Evolutionary conservation across 75 land plant genomes (phyloP), one percentile per base, ranked within the genome.

Genomic region (Picea sitchensis): DNA sequence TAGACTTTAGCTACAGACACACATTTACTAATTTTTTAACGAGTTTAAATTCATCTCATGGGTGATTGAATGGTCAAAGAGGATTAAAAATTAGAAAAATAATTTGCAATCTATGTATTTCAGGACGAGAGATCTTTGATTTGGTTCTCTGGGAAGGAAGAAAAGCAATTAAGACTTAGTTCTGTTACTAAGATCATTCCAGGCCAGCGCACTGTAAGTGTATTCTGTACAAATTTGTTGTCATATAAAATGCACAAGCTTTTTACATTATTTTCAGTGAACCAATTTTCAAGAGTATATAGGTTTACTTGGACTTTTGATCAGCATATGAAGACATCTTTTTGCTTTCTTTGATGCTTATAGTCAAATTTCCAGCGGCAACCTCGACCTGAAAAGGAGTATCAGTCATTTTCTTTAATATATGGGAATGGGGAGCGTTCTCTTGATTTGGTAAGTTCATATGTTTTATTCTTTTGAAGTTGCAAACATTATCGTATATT

Each of bases 101-200:
- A 9, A 51, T 9, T 51, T 51, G 56, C 56, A 51, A 51, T 71
- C 74, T 71, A n/a, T 62, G 30, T 6, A 26, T 79, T 82, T 15
- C 85, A 90, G 90, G 91, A 90, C 79, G 90, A 90, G 41, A 83
- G 75, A 60, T 62, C 51, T 18, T 64, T 90, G 73, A 81, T 90
- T 73, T 90, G 91, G 91, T 83, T 83, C 44, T 87, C 91, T 5
- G 90, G 86, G n/a, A 74, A 87, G 41, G 79, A 85, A 23, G 91
- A 90, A 78, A 88, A 76, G 38, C 83, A 85, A 61, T 75, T 90
- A 78, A 83, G 78, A 38, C 77, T 90, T 76, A 79, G 63, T 78
- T 65, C 80, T 41, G 83, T 90, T 36, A 58, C 82, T 1, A 85
- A 85, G 59, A 84, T 90, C 13, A 61, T 90, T 72, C 83, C 77